Evolutionary conservation across 495 filamentous ascomycete genomes (phyloP).

Genomic region (Neurospora pannonica): DNA sequence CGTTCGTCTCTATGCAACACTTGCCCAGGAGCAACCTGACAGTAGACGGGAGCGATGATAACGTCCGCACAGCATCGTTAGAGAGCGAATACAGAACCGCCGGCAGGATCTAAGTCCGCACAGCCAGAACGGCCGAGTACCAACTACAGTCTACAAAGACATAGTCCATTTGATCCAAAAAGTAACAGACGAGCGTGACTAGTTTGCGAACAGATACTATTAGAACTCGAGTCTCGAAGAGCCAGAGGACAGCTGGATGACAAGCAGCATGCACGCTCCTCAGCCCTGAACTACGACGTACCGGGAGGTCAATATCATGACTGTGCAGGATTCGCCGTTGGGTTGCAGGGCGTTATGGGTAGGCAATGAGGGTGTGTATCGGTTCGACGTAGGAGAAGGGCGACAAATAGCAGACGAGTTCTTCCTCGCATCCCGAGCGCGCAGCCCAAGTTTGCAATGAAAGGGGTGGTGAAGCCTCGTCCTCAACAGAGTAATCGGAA

Average conservation of each 20-base stretch:
- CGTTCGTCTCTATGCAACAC: no score
- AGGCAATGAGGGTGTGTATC: neutral
- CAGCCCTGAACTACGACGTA: neutral
- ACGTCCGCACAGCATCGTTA: no score
- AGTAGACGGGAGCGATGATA: no score
- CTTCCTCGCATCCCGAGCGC: neutral
- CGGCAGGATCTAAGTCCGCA: no score
- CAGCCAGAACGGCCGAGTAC: no score
- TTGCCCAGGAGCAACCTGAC: no score
- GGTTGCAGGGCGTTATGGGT: neutral
- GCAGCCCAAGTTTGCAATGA: neutral
- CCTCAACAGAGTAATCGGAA: constrained; percentile 96
- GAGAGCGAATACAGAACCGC: no score
- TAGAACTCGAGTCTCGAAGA: no score
- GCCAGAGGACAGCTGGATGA: neutral
- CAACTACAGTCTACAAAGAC: no score
- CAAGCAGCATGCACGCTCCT: neutral
- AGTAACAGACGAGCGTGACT: no score
- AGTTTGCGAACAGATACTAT: no score
- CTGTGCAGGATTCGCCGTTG: neutral
- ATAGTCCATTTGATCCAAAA: no score
- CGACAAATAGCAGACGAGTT: neutral
- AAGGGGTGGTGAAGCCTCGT: constrained; percentile 52
- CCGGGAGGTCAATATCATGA: neutral
- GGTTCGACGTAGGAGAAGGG: neutral